Evolutionary conservation across 2,329 filamentous ascomycete species (phyloP), one percentile per base, ranked within the genome.

Genomic region (Clarireedia sp.): DNA sequence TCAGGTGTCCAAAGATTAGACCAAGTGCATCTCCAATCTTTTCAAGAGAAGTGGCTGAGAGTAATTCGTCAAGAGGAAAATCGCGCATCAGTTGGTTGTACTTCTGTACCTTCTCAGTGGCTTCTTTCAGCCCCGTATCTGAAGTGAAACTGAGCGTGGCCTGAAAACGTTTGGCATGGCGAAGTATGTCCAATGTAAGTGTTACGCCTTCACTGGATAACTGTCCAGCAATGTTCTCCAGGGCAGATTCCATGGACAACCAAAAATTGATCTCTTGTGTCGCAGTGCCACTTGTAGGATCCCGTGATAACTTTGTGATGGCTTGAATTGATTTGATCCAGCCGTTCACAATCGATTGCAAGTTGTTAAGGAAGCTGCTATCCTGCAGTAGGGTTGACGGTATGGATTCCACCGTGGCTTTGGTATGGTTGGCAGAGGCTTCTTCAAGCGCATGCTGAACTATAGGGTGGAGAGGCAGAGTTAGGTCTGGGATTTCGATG

Each of bases 321-420:
- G 87, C 86, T 70, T 96, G 92, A 62, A 99, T 99, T 10, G 92
- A 95, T 74, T 95, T 95, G 74, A 99, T 99, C 94, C 94, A 99
- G 60, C 86, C 86, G 70, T 97, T 99, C 58, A 97, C 94, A 48
- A 86, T 94, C 50, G 89, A 86, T 69, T 97, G 94, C 38, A 99
- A 77, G 64, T 87, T 90, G 72, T 99, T 99, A 66, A 96, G 85
- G 63, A 99, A 95, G 10, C 84, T 83, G 66, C 89, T 96, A 72
- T 96, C 94, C 57, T 89, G 85, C 36, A 96, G 76, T n/a, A 95
- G 79, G 10, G 81, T 73, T 8, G 81, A 66, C 2, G 90, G 86
- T 47, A 99, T 88, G 59, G 90, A 73, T 44, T 96, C 90, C 44
- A 91, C 82, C 0, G 86, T 83, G 1, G 90, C 83, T 61, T 86